Evolutionary conservation across 225 moss, liverwort and hornwort species (phyloP).

Genomic region (Thuidium tamariscinum): DNA sequence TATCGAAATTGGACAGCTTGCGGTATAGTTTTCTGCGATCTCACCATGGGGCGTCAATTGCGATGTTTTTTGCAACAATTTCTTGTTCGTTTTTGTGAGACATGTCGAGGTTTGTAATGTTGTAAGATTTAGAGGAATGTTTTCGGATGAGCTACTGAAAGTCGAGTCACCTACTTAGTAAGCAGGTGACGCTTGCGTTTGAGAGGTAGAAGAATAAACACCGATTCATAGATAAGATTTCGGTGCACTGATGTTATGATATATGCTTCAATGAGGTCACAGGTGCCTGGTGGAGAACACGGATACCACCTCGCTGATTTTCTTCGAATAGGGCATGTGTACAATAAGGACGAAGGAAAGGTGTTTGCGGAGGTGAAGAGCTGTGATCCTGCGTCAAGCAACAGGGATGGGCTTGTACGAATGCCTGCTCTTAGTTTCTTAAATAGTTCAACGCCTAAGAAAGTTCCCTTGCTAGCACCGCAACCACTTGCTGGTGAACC

Average conservation of each 20-base stretch:
- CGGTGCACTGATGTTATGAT: background rate
- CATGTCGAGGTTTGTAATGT: background rate
- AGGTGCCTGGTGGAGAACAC: conserved; percentile 29
- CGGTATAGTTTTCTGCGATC: background rate
- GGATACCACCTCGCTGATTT: conserved; percentile 37
- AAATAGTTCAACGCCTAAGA: conserved; percentile 1
- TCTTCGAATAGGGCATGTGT: conserved; percentile 38
- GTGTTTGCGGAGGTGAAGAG: conserved; percentile 31
- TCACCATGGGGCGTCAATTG: background rate
- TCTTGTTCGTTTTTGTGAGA: background rate
- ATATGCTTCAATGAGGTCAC: background rate
- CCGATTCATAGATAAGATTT: background rate
- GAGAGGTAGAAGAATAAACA: background rate
- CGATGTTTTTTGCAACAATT: background rate
- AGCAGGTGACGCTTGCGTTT: background rate
- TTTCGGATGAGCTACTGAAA: background rate
- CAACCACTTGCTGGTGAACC: background rate
- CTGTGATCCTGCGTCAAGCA: background rate
- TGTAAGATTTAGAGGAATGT: background rate
- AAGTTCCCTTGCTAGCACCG: background rate
- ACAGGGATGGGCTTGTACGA: background rate
- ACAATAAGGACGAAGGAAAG: conserved; percentile 22
- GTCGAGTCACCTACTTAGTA: background rate
- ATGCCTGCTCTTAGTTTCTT: background rate
- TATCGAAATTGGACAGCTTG: conserved; percentile 30